Percentiles rank a stretch among this genome's conserved stretches.
These are phyloP conservation scores for Heterobasidion parviporum DNA, from an alignment of 1,284 basidiomycete genomes.

Conservation along the genomic window DNA sequence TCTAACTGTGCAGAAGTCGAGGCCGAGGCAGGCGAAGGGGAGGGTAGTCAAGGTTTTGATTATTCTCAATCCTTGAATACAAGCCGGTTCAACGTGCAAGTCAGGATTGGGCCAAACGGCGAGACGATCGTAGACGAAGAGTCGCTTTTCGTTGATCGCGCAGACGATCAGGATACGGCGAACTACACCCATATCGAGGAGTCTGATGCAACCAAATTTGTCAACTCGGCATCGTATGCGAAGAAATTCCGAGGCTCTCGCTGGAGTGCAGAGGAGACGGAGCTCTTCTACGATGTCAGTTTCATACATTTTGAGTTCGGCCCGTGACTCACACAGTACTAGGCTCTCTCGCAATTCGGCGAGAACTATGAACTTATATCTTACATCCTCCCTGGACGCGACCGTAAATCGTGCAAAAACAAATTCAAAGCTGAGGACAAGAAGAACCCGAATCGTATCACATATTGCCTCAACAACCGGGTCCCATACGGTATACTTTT, in stretches of 20 bases:
- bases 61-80: conserved; percentile 55
- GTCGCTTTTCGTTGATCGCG: conserved; percentile 67
- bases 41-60: conserved; percentile 49
- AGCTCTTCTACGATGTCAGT: conserved; percentile 75
- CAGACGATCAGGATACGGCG: conserved; percentile 52
- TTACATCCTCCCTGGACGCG: conserved; percentile 76
- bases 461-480: conserved; percentile 56
- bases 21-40: conserved; percentile 4
- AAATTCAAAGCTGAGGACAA: conserved; percentile 89
- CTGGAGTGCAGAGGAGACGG: conserved; percentile 83
- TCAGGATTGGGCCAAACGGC: conserved; percentile 75
- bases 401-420: conserved; percentile 81
- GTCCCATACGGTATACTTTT: conserved; percentile 51
- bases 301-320: not conserved
- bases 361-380: conserved; percentile 91
- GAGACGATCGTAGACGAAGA: conserved; percentile 78
- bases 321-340: conserved; percentile 1
- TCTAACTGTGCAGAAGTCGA: not conserved
- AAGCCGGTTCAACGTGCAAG: conserved; percentile 71
- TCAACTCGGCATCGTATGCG: conserved; percentile 78
- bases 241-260: conserved; percentile 70
- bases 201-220: conserved; percentile 74
- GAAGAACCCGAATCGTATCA: conserved; percentile 63
- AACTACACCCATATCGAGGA: conserved; percentile 78
- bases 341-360: conserved; percentile 83